Evolutionary conservation across 2,329 filamentous ascomycete genomes (phyloP), one percentile per base, ranked within the genome.

Genomic region (Dactylellina haptotyla): DNA sequence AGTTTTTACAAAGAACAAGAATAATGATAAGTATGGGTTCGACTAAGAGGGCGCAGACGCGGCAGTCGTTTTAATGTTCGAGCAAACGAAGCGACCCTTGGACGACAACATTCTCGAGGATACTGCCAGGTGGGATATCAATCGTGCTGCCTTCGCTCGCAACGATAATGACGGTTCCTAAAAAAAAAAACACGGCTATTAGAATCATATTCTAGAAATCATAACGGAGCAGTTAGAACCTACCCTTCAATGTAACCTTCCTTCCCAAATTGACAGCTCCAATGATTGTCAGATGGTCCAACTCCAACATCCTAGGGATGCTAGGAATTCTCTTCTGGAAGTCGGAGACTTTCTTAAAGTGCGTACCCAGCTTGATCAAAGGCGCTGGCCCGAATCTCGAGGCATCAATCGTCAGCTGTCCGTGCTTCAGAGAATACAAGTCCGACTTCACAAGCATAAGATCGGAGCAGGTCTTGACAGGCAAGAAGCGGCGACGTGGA

Each of bases 271-370:
- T 98, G 82, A 99, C 95, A 46, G 93, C 92, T 80, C 95, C 95
- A 34, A 95, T 99, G 79, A 99, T 97, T 80, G 95, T 99, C 72
- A 99, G 87, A 81, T 99, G 95, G 80, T 96, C 92, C 53, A 95
- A 87, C 85, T 96, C 92, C 77, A 95, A 88, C 78, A 96, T 93
- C 87, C 92, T 93, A 80, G 92, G 92, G 79, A 96, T 96, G 76
- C 89, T 92, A 9, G 90, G 86, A 78, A 96, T 93, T 81, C 90
- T 90, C 83, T 92, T 89, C 84, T 93, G 90, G 87, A 96, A 96
- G 85, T 93, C 95, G 0, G 94, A 98, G 39, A 99, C 95, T 89
- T 99, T 99, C 90, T 99, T 99, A 89, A 99, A 99, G 87, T 99
- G 95, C 80, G 89, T 89, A 79, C 95, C 95, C 62, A 99, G 90